A percentile compares a stretch with the other conserved stretches of the same genome.
Evolutionary conservation across 2,329 filamentous ascomycete genomes (phyloP).

Genomic region (Parafenestella ontariensis): DNA sequence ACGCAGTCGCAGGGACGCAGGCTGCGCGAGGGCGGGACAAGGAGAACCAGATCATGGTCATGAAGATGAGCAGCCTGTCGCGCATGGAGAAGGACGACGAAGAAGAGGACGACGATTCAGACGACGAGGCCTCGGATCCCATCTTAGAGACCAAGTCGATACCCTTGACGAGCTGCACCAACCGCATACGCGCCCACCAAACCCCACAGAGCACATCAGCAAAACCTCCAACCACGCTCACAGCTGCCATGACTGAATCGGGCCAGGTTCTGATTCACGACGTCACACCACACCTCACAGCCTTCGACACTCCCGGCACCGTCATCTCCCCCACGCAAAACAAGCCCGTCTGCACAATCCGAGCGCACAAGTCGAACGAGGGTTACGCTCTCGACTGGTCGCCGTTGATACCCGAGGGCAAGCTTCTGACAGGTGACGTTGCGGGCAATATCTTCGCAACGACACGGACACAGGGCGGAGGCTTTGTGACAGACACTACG

Average conservation of each 20-base stretch:
- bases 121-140: constrained; percentile 78
- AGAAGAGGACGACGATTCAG: constrained; percentile 70
- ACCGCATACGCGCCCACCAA: constrained; percentile 90
- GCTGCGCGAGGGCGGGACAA: constrained; percentile 75
- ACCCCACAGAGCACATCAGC: constrained; percentile 73
- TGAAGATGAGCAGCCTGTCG: constrained; percentile 93
- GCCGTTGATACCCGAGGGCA: constrained; percentile 77
- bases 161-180: constrained; percentile 84
- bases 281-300: constrained; percentile 84
- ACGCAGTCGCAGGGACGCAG: constrained; percentile 93
- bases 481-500: constrained; percentile 85
- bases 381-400: constrained; percentile 99
- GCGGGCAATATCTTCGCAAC: constrained; percentile 89
- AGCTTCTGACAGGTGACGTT: constrained; percentile 90
- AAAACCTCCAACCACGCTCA: constrained; percentile 79
- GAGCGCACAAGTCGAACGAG: constrained; percentile 84
- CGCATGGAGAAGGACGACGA: constrained; percentile 82
- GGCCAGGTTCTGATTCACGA: constrained; percentile 91
- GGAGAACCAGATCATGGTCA: constrained; percentile 93
- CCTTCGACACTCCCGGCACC: constrained; percentile 88
- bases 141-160: constrained; percentile 94
- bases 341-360: constrained; percentile 85
- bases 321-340: constrained; percentile 81
- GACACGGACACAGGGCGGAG: constrained; percentile 83
- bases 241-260: constrained; percentile 92